Evolutionary conservation across 2,329 filamentous ascomycete genomes (phyloP), one percentile per base, ranked within the genome.

Genomic region (Thielaviopsis punctulata): DNA sequence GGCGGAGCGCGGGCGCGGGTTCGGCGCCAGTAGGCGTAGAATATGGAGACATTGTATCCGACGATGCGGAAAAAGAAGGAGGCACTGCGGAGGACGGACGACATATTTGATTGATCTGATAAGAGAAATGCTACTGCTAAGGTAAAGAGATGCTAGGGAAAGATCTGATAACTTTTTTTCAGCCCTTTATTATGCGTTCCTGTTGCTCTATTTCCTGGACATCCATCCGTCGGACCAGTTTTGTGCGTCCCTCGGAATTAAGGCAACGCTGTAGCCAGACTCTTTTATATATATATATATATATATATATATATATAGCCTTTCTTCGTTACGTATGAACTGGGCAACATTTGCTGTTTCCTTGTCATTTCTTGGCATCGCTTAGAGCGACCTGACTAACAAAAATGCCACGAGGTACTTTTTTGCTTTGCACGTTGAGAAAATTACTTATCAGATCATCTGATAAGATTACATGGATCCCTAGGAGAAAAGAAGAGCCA

Each of bases 31-130:
- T 55, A 51, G 48, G 56, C 49, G 21, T 57, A 52, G 36, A 62
- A 36, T 18, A 61, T 47, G 52, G 56, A 55, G 19, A 66, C 22
- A 10, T 60, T 49, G 56, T 62, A 61, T 24, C 53, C 55, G 5
- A 63, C 45, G 39, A 65, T 55, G 30, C 61, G 62, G 54, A 59
- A 55, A 52, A 62, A 64, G 30, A 67, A 57, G 4, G 59, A 23
- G 1, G 55, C 55, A 52, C 65, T 67, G 13, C 59, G 57, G n/a
- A 65, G 18, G 7, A 52, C 25, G 10, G 33, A 22, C 22, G 41
- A n/a, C 27, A 19, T 21, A n/a, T 21, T 25, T 45, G 41, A n/a
- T 43, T 54, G 51, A 48, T 51, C 49, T 46, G 51, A 54, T 50
- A 46, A 49, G 52, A 48, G 23, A n/a, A n/a, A n/a, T 45, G 23